These are phyloP conservation scores for Terana coerulea DNA, from an alignment of 768 basidiomycete species.

Conservation along the genomic window DNA sequence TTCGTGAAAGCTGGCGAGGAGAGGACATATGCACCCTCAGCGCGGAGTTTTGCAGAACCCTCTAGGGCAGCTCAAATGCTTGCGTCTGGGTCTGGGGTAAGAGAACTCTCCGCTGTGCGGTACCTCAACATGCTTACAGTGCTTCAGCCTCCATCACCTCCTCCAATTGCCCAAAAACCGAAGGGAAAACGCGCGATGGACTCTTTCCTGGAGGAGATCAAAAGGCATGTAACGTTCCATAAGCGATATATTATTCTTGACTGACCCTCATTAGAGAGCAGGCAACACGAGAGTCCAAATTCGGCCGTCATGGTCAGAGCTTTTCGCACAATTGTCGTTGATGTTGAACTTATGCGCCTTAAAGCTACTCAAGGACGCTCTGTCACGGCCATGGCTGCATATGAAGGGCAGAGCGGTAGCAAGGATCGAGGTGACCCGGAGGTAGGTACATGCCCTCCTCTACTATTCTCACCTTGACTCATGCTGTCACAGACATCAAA, in stretches of 20 bases:
- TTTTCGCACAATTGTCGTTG: background rate
- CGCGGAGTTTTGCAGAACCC: constrained; percentile 23
- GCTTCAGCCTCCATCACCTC: constrained; percentile 56
- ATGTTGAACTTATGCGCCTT: background rate
- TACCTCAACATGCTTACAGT: background rate
- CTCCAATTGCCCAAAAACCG: constrained; percentile 54
- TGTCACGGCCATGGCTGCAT: constrained; percentile 89
- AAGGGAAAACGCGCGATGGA: constrained; percentile 98
- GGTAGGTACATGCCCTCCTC: constrained; percentile 44
- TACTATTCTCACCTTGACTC: background rate
- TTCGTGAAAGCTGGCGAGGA: constrained; percentile 58
- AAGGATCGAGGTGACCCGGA: constrained; percentile 87
- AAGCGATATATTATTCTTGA: background rate
- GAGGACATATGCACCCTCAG: constrained; percentile 44
- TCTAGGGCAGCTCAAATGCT: constrained; percentile 29
- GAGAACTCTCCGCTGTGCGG: constrained; percentile 9
- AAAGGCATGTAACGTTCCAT: constrained; percentile 49
- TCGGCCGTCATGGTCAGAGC: constrained; percentile 58
- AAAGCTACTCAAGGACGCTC: constrained; percentile 61
- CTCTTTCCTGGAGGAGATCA: constrained; percentile 93
- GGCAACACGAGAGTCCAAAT: constrained; percentile 83
- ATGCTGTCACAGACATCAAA: constrained; percentile 75
- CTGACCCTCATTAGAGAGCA: constrained; percentile 66
- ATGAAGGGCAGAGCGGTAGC: constrained; percentile 88
- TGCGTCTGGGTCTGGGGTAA: constrained; percentile 30